Base-by-base conservation (phyloP, 768 basidiomycete genomes). In the Kwoniella dendrophila region DNA sequence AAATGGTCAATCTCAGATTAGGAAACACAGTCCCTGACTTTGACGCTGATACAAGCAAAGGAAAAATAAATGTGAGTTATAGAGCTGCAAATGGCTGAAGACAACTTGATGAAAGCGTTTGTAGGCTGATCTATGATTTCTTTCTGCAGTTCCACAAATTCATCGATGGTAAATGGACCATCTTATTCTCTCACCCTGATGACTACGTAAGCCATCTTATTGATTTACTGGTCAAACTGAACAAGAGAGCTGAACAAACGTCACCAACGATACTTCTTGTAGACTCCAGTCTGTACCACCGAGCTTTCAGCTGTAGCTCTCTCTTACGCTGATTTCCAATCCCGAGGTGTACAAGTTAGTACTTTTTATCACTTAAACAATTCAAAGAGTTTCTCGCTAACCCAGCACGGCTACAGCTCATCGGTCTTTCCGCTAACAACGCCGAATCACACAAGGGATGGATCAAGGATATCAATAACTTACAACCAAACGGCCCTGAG, bases 251-350 rank as follows among this genome's bases (percentile, higher is more conserved):
- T n/a, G n/a, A n/a, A n/a, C 20, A 14, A 50, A 14, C 16, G 49
- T 33, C 12, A 22, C 29, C 51, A 6, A n/a, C 1, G 11, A 32
- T 29, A n/a, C 3, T 18, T 22, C 14, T 4, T n/a, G 1, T 20
- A 72, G 67, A 64, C 68, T 40, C 71, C 75, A 58, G 78, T 78
- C 53, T 80, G 79, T 63, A 80, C 96, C 49, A 99, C 96, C 56
- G 96, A 98, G 82, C 88, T 98, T 36, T 93, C 91, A 52, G 95
- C 96, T 78, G 93, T 96, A 44, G 89, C 96, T 51, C 88, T 91
- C 66, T 89, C 90, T 62, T 84, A 86, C 12, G 82, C 82, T 16
- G 94, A 97, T 79, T 99, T 97, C 78, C 83, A 81, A 51, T 86
- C 87, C 75, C 88, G 96, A 64, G 86, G 86, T 68, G 92, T 97